Conservation (phyloP, 2,329 filamentous ascomycete species). For the Trichoderma sp. region DNA sequence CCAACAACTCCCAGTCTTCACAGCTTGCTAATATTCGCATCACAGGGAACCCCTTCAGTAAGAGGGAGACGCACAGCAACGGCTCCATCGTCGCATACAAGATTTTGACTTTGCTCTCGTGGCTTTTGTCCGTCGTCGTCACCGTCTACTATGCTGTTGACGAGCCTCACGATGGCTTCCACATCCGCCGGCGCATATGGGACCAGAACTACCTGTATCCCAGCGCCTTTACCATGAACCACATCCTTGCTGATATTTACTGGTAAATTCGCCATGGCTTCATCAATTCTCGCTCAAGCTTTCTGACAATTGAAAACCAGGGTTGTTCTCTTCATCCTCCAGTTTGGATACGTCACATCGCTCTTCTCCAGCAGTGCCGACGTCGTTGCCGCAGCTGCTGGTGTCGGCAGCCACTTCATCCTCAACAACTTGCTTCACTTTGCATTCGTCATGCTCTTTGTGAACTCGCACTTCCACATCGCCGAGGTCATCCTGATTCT, state of each 20-base stretch:
- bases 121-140: constrained; percentile 68
- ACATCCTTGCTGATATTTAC: constrained; percentile 65
- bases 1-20: no score
- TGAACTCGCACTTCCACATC: constrained; percentile 69
- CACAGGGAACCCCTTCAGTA: constrained; percentile 72
- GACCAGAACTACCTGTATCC: constrained; percentile 63
- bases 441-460: constrained; percentile 80
- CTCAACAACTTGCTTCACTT: constrained; percentile 80
- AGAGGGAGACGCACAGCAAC: constrained; percentile 62
- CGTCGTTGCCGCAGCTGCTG: constrained; percentile 65
- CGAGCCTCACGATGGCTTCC: constrained; percentile 59
- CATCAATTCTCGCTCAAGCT: no score
- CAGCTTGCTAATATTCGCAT: neutral
- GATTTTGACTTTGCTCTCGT: constrained; percentile 68
- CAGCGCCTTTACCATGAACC: constrained; percentile 75
- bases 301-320: constrained; percentile 38
- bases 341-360: constrained; percentile 71
- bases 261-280: constrained; percentile 49
- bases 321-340: constrained; percentile 70
- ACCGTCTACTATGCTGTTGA: constrained; percentile 72
- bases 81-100: constrained; percentile 69
- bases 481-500: constrained; percentile 72
- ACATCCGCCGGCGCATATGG: constrained; percentile 66
- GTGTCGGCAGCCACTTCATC: constrained; percentile 82
- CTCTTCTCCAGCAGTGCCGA: constrained; percentile 67